Base-by-base conservation (phyloP, 2,329 filamentous ascomycete species). In the Magnaporthales sp. region DNA sequence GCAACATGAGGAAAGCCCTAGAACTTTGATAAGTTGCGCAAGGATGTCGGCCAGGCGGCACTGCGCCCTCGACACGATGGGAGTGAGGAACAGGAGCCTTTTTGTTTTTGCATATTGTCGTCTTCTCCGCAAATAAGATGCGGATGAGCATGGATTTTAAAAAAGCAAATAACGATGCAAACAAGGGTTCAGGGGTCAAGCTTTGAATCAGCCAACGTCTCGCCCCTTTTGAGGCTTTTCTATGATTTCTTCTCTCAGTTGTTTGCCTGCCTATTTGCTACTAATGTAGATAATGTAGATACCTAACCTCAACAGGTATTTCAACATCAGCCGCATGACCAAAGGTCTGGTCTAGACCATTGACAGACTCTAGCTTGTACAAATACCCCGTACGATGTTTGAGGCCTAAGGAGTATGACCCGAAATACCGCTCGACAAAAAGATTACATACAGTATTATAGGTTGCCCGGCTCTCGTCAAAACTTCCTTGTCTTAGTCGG, bases 201-300 rank as follows among this genome's bases (percentile, higher is more conserved):
- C 29, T 38, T 64, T 32, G 63, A 64, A 56, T 38, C 30, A 30
- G 38, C 24, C 56, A 60, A 27, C 56, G 56, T 60, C 56, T 60
- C 56, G 56, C 26, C 38, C 38, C 38, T 51, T 51, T 51, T n/a
- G 19, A 19, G 32, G 38, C 38, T 51, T 51, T 51, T 51, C 19
- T 51, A 19, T 5, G 29, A 60, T 60, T 19, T 15, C 29, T 60
- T 60, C 22, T 27, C 24, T 15, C 26, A 5, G 11, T 27, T 60
- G 26, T 58, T n/a, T 60, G 13, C 56, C 56, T 26, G 15, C 56
- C 27, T 15, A 60, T 19, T 60, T 26, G 26, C 24, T 19, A 29
- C 15, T 27, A 29, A 27, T 26, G 6, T 19, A 60, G 10, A 27
- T 6, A 26, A 8, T 51, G n/a, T n/a, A n/a, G n/a, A n/a, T n/a